Base-by-base conservation (phyloP, 768 basidiomycete genomes). In the Phylloporus sp. region DNA sequence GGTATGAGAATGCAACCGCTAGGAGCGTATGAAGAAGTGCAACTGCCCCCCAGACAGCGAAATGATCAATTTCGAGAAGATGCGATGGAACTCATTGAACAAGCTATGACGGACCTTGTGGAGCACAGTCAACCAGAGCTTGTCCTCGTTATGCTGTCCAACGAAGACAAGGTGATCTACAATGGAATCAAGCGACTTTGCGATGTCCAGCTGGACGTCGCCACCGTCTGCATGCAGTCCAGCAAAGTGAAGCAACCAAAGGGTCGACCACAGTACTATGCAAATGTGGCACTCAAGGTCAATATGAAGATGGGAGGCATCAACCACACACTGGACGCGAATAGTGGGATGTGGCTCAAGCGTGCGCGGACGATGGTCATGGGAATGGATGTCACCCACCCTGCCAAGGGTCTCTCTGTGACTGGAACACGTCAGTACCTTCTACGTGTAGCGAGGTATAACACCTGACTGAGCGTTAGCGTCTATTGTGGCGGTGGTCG, bases 311-410 rank as follows among this genome's bases (percentile, higher is more conserved):
- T 79, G 42, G 80, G 80, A 5, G 80, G 80, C 9, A 67, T 80
- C 31, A 81, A 81, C 53, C 79, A 80, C 42, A 66, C 57, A 22
- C 56, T 81, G 49, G 76, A 76, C 35, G 61, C 64, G 15, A 55
- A 57, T 13, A 73, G 70, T 50, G 68, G 72, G 28, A 45, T 18
- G 15, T 79, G 74, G 75, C 69, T 81, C 20, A 63, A 59, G 53
- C 50, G 63, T 29, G 67, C 64, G 41, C 61, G 75, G 24, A 82
- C 80, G 11, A 82, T 81, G 76, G 55, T 82, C 40, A 75, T 81
- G 20, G 80, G 80, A 23, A 76, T 79, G 72, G 80, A 80, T 28
- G 86, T 88, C 26, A 91, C 87, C 0, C 90, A 92, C 68, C 87
- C 62, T 2, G 44, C 88, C 6, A 83, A 81, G 8, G 82, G 80